Evolutionary conservation across 106 monocot species (phyloP).

Genomic region (Platanthera zijinensis): DNA sequence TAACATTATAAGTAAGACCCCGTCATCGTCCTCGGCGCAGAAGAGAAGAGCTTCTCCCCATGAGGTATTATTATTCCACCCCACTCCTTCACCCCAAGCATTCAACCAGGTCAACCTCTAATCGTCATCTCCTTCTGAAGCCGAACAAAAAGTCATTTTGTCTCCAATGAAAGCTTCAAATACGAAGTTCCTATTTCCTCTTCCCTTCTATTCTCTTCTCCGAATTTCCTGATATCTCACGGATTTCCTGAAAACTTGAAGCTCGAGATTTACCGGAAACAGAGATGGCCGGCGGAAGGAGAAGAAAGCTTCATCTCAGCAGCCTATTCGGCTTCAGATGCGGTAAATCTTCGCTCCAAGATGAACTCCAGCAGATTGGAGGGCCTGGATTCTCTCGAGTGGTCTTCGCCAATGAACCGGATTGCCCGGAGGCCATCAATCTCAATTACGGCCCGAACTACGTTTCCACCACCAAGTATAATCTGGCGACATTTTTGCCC

Average conservation of each 20-base stretch:
- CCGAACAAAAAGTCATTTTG: not conserved
- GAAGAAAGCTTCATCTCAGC: slow-evolving; percentile 43
- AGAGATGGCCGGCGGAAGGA: slow-evolving; percentile 36
- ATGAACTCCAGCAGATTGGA: slow-evolving; percentile 65
- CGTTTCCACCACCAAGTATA: slow-evolving; percentile 88
- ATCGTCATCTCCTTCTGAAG: not conserved
- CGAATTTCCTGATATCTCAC: not conserved
- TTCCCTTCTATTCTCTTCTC: not conserved
- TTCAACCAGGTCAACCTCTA: not conserved
- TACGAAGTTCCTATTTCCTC: not conserved
- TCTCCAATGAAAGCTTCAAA: not conserved
- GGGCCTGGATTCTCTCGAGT: slow-evolving; percentile 61
- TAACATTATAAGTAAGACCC: no score
- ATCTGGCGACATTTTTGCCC: slow-evolving; percentile 60
- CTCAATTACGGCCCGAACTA: slow-evolving; percentile 46
- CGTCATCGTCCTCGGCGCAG: not conserved
- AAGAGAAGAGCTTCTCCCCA: not conserved
- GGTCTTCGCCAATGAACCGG: slow-evolving; percentile 53
- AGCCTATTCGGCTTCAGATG: slow-evolving; percentile 55
- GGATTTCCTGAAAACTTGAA: not conserved
- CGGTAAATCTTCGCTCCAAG: slow-evolving; percentile 30
- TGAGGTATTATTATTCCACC: not conserved
- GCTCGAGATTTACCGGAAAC: not conserved
- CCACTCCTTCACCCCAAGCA: not conserved
- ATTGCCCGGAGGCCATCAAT: slow-evolving; percentile 29